These are phyloP conservation scores for Rhodofomes roseus DNA, from an alignment of 1,284 basidiomycete genomes.

Conservation along the genomic window DNA sequence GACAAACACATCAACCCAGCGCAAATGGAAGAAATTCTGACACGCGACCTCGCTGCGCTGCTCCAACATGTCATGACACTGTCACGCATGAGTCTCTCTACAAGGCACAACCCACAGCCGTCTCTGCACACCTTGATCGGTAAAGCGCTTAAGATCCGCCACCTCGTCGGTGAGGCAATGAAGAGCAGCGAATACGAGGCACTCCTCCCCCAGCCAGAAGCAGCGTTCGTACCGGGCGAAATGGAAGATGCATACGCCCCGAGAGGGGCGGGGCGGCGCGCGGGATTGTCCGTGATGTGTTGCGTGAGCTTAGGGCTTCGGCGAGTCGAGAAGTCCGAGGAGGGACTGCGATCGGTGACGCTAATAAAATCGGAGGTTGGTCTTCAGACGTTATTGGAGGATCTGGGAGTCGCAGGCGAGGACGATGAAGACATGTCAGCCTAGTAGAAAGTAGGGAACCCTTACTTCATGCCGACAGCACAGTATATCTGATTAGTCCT, in stretches of 20 bases:
- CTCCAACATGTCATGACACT: slow-evolving; percentile 41
- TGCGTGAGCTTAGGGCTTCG: not conserved
- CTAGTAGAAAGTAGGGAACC: too few species aligned
- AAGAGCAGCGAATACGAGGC: slow-evolving; percentile 36
- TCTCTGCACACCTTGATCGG: slow-evolving; percentile 34
- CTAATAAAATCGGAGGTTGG: not conserved
- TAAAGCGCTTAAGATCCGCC: slow-evolving; percentile 42
- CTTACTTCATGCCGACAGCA: too few species aligned
- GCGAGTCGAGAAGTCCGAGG: not conserved
- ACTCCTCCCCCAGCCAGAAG: slow-evolving; percentile 29
- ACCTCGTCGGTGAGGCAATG: slow-evolving; percentile 48
- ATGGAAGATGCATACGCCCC: slow-evolving; percentile 42
- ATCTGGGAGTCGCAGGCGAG: not conserved
- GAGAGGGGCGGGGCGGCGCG: not conserved
- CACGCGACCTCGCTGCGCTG: slow-evolving; percentile 35
- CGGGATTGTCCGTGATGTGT: not conserved
- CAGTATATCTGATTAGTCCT: not conserved
- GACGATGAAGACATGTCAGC: not conserved
- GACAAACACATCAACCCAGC: slow-evolving; percentile 27
- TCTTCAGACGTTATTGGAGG: not conserved
- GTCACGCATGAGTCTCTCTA: slow-evolving; percentile 31
- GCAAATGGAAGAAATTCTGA: slow-evolving; percentile 20
- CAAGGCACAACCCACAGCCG: slow-evolving; percentile 23
- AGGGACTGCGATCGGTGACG: not conserved
- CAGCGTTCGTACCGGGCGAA: slow-evolving; percentile 30